Conservation (phyloP, 2,329 filamentous ascomycete genomes). For the Volutella citrinella region DNA sequence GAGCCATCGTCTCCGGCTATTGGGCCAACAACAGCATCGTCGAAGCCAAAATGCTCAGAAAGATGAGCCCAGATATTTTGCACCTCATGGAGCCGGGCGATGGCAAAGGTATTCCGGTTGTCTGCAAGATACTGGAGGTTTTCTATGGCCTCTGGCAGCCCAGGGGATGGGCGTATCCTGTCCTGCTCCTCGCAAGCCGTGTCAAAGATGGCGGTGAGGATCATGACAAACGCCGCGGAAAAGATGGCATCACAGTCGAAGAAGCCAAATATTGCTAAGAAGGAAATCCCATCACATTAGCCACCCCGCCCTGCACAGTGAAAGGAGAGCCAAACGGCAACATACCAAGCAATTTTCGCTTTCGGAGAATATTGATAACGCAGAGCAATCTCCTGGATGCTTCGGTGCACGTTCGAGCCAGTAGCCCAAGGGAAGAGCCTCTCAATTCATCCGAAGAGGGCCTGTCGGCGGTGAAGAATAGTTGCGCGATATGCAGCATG, state of each 20-base stretch:
- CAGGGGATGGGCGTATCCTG: conserved; percentile 23
- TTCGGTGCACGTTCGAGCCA: conserved; percentile 27
- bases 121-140: conserved; percentile 27
- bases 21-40: no score
- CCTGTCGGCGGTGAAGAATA: conserved; percentile 22
- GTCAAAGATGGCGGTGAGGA: conserved; percentile 22
- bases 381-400: conserved; percentile 26
- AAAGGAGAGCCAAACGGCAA: no score
- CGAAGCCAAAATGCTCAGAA: no score
- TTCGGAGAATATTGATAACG: conserved; percentile 26
- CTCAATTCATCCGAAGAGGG: conserved; percentile 19
- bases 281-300: not conserved
- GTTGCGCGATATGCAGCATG: conserved; percentile 27
- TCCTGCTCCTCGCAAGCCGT: conserved; percentile 22
- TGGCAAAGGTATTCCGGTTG: conserved; percentile 24
- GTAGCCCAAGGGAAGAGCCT: conserved; percentile 23
- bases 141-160: conserved; percentile 23
- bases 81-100: conserved; percentile 21
- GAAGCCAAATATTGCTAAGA: conserved; percentile 21
- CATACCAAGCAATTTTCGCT: conserved; percentile 27
- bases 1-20: no score
- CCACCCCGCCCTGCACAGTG: fast-evolving
- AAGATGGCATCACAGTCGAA: conserved; percentile 26
- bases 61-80: conserved; percentile 23
- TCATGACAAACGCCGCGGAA: conserved; percentile 26